A percentile compares a stretch with the other conserved stretches of the same genome.
These are phyloP conservation scores for Cardamine resedifolia DNA, from an alignment of 345 rosid species.

Conservation along the genomic window DNA sequence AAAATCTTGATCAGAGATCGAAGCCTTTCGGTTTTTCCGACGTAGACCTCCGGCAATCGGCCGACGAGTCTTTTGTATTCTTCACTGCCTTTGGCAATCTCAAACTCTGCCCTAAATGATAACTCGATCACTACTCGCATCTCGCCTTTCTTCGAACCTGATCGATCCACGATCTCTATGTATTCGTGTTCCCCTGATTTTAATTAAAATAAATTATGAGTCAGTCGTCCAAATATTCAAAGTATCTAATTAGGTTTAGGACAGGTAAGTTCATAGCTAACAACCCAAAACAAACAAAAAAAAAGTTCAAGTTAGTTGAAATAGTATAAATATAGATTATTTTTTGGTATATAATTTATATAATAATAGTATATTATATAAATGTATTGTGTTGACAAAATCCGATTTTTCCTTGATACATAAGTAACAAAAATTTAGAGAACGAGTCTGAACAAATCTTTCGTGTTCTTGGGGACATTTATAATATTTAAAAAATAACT, in stretches of 20 bases:
- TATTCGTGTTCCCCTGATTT: constrained; percentile 63
- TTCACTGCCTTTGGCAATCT: constrained; percentile 70
- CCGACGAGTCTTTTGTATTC: constrained; percentile 56
- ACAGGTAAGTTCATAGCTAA: too few species aligned
- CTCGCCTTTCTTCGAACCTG: constrained; percentile 50
- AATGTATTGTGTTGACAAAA: not conserved
- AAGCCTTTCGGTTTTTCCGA: constrained; percentile 75
- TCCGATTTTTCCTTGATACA: not conserved
- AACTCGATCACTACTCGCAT: constrained; percentile 66
- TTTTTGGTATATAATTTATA: too few species aligned
- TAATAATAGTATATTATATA: not conserved
- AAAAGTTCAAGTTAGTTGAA: too few species aligned
- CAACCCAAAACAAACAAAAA: too few species aligned
- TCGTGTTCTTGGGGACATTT: constrained; percentile 1
- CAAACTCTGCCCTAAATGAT: constrained; percentile 73
- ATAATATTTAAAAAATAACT: not conserved
- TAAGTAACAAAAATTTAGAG: not conserved
- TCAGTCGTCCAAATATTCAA: not conserved
- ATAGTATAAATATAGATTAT: too few species aligned
- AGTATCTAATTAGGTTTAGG: not conserved
- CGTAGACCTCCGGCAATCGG: constrained; percentile 63
- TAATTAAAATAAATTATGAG: not conserved
- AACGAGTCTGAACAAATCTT: not conserved
- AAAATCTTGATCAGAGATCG: constrained; percentile 62
- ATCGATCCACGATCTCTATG: constrained; percentile 61